Percentiles rank a stretch among this genome's conserved stretches.
Conservation (phyloP, 2,329 filamentous ascomycete genomes). For the Fusarium devonianum region DNA sequence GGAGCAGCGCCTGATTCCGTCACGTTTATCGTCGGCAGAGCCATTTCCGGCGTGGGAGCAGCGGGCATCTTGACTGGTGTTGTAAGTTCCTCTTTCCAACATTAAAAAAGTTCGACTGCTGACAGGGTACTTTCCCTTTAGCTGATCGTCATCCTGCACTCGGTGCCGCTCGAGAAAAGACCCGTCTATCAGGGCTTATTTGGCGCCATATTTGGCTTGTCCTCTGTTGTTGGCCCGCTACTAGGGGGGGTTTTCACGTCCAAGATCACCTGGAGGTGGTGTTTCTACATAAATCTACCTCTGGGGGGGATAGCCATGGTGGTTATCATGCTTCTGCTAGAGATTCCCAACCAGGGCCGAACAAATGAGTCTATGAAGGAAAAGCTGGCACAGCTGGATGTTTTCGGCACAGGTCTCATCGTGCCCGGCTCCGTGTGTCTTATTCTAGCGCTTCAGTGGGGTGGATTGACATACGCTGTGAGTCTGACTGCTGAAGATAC, state of each 20-base stretch:
- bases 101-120: not conserved
- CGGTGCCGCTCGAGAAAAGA: conserved; percentile 50
- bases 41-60: conserved; percentile 59
- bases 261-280: conserved; percentile 46
- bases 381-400: conserved; percentile 58
- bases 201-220: conserved; percentile 52
- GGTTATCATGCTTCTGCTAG: conserved; percentile 38
- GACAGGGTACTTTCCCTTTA: not conserved
- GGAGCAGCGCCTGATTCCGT: conserved; percentile 47
- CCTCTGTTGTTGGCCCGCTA: conserved; percentile 39
- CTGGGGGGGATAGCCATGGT: conserved; percentile 43
- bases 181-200: conserved; percentile 40
- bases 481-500: too few species aligned
- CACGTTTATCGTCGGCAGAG: conserved; percentile 59
- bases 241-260: conserved; percentile 41
- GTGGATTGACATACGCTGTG: conserved; percentile 46
- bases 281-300: conserved; percentile 48
- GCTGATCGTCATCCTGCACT: conserved; percentile 31
- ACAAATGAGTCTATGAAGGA: conserved; percentile 42
- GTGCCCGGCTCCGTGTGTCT: conserved; percentile 58
- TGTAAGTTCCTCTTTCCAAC: conserved; percentile 24
- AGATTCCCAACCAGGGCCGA: conserved; percentile 18
- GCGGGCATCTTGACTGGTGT: conserved; percentile 61
- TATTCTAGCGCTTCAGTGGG: conserved; percentile 57
- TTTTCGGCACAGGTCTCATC: conserved; percentile 61